These are phyloP conservation scores for Porphyrellus cyaneotinctus DNA, from an alignment of 768 basidiomycete genomes.

Conservation along the genomic window DNA sequence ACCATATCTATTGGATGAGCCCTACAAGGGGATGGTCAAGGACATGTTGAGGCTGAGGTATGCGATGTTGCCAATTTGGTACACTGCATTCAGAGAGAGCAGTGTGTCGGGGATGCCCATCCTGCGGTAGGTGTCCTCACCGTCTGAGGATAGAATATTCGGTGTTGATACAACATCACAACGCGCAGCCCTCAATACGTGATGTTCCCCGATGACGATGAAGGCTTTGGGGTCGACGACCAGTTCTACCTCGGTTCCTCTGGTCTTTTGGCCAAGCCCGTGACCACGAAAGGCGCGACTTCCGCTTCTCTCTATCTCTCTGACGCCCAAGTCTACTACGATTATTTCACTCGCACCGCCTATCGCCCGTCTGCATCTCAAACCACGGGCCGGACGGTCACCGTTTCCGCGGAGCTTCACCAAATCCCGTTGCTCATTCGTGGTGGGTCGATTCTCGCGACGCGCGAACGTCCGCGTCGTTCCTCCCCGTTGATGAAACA, in stretches of 20 bases:
- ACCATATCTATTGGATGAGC: conserved; percentile 88
- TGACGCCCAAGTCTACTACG: conserved; percentile 91
- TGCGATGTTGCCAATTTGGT: conserved; percentile 88
- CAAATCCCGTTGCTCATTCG: conserved; percentile 83
- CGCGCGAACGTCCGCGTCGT: conserved; percentile 82
- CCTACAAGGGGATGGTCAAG: conserved; percentile 78
- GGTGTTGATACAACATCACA: not conserved
- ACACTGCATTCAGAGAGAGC: conserved; percentile 93
- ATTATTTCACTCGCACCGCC: conserved; percentile 74
- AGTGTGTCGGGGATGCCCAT: conserved; percentile 79
- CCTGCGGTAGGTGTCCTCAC: conserved; percentile 52
- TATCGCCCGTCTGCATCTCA: conserved; percentile 54
- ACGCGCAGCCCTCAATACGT: conserved; percentile 87
- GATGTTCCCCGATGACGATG: conserved; percentile 83
- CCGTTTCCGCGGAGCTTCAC: conserved; percentile 74
- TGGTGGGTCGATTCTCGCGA: conserved; percentile 86
- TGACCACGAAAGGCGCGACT: conserved; percentile 67
- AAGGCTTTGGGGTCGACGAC: conserved; percentile 87
- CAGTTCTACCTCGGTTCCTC: conserved; percentile 90
- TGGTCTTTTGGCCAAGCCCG: conserved; percentile 88
- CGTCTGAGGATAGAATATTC: not conserved
- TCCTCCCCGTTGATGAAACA: conserved; percentile 83
- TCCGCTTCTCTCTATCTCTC: conserved; percentile 77
- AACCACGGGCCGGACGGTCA: conserved; percentile 58
- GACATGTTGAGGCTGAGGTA: conserved; percentile 81